These are phyloP conservation scores for Massariosphaeria phaeospora DNA, from an alignment of 495 filamentous ascomycete genomes.

Conservation along the genomic window DNA sequence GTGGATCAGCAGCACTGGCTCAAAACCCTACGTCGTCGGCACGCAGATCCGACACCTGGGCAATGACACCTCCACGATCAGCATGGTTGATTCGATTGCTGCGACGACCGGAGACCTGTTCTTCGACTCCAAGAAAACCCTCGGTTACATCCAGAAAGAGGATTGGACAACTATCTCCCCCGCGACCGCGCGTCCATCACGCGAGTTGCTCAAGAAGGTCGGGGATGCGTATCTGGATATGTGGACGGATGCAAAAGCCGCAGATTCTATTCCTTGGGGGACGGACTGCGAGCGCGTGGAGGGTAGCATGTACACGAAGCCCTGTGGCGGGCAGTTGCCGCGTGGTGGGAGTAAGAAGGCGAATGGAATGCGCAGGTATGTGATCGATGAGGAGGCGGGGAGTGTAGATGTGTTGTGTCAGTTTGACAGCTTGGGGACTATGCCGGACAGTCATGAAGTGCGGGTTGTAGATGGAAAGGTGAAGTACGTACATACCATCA, in stretches of 20 bases:
- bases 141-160: conserved; percentile 43
- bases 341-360: conserved; percentile 39
- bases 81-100: conserved; percentile 45
- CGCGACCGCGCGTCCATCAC: conserved; percentile 26
- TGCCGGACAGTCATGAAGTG: conserved; percentile 49
- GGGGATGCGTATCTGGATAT: conserved; percentile 50
- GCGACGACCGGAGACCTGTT: conserved; percentile 47
- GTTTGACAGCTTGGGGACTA: conserved; percentile 44
- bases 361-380: conserved; percentile 46
- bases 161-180: conserved; percentile 42
- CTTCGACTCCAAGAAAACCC: conserved; percentile 46
- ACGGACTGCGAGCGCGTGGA: conserved; percentile 48
- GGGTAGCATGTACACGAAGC: conserved; percentile 40
- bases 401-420: conserved; percentile 47
- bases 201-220: conserved; percentile 43
- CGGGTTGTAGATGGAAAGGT: conserved; percentile 44
- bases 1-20: conserved; percentile 34
- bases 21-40: conserved; percentile 32
- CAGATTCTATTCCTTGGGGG: conserved; percentile 46
- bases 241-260: conserved; percentile 47
- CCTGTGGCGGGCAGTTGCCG: conserved; percentile 42
- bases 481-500: conserved; percentile 42
- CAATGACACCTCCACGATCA: conserved; percentile 38
- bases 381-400: conserved; percentile 49
- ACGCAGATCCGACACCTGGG: conserved; percentile 43